Percentiles rank a stretch among this genome's conserved stretches.
Evolutionary conservation across 805 yeast species (phyloP).

Genomic region (Candida multigemmis): DNA sequence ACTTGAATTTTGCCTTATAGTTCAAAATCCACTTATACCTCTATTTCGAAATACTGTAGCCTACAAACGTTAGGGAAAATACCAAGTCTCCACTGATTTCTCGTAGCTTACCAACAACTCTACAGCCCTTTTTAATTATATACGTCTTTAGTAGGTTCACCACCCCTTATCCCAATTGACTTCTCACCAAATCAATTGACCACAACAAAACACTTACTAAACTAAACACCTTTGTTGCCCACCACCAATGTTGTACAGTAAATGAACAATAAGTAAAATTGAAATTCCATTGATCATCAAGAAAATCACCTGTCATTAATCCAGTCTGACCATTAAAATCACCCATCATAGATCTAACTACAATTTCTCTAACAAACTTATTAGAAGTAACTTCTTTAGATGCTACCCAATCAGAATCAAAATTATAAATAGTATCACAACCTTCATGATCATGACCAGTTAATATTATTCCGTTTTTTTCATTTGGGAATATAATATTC

Average conservation of each 20-base stretch:
- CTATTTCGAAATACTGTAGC: no score
- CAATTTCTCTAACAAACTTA: conserved; percentile 58
- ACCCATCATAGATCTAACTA: conserved; percentile 94
- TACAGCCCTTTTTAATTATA: no score
- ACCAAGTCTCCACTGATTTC: no score
- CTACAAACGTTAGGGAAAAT: no score
- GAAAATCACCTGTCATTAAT: conserved; percentile 57
- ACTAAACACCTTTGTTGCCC: conserved; percentile 61
- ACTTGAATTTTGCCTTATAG: no score
- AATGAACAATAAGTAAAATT: conserved; percentile 71
- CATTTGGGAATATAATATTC: conserved; percentile 58
- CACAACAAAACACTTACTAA: conserved; percentile 22
- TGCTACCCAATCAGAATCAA: conserved; percentile 46
- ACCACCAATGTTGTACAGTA: conserved; percentile 88
- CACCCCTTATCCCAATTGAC: no score
- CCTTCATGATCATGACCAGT: conserved; percentile 98
- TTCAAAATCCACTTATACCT: no score
- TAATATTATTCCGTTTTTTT: conserved; percentile 67
- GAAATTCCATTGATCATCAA: conserved; percentile 49
- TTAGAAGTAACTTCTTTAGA: conserved; percentile 23
- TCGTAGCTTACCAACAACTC: no score
- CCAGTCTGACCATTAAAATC: conserved; percentile 90
- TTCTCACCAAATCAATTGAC: conserved; percentile 12
- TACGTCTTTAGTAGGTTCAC: no score
- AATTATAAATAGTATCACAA: conserved; percentile 62